A percentile compares a stretch with the other conserved stretches of the same genome.
Conservation (phyloP, 805 yeast genomes). For the Pichia exigua region DNA sequence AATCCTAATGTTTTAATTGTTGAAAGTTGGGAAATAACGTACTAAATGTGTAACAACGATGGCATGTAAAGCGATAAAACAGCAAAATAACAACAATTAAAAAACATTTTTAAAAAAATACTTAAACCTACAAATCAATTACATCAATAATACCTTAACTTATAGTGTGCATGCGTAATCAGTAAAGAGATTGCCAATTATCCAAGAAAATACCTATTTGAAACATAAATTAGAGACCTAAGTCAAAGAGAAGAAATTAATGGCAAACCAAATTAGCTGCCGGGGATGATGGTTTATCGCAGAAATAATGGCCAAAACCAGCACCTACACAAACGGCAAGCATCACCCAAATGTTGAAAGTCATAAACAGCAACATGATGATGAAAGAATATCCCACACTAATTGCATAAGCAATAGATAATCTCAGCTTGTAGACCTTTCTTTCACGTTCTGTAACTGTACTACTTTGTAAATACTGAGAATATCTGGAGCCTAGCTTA, state of each 20-base stretch:
- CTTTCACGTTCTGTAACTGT: constrained; percentile 14
- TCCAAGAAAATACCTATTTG: neutral
- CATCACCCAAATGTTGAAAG: constrained; percentile 41
- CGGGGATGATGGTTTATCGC: constrained; percentile 13
- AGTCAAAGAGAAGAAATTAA: constrained; percentile 4
- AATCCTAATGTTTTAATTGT: constrained; percentile 44
- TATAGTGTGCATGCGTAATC: neutral
- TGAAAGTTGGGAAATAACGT: constrained; percentile 35
- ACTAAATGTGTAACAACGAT: constrained; percentile 1
- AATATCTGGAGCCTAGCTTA: constrained; percentile 18
- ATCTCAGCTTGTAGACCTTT: constrained; percentile 19
- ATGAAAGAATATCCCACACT: constrained; percentile 37
- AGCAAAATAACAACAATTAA: neutral
- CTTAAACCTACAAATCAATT: neutral
- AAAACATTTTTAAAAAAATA: neutral
- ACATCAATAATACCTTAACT: neutral
- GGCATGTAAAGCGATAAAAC: neutral
- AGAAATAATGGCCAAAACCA: constrained; percentile 30
- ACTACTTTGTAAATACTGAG: constrained; percentile 1
- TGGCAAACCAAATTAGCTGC: constrained; percentile 24
- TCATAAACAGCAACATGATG: constrained; percentile 42
- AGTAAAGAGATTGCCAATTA: neutral
- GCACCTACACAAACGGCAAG: constrained; percentile 36
- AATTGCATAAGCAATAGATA: constrained; percentile 31
- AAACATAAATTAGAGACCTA: neutral